Conservation (phyloP, 345 rosid species). For the Cardamine chenopodiifolia region DNA sequence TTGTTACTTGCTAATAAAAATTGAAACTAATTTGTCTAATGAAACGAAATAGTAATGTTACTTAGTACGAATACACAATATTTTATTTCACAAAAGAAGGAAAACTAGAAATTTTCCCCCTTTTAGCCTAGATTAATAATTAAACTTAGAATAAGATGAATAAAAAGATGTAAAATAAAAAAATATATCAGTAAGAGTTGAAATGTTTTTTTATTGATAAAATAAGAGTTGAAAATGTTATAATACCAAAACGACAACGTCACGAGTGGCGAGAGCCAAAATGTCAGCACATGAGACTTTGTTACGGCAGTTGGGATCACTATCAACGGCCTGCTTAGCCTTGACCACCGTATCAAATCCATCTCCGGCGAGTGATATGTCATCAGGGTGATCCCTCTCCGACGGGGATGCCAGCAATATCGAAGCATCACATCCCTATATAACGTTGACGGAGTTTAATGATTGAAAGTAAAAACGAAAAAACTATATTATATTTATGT, state of each 20-base stretch:
- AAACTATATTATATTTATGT: neutral
- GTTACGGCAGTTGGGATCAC: slow-evolving; percentile 66
- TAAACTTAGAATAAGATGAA: neutral
- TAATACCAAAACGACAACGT: slow-evolving; percentile 57
- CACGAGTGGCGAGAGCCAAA: slow-evolving; percentile 84
- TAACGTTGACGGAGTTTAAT: neutral
- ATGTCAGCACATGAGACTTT: slow-evolving; percentile 95
- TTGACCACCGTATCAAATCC: slow-evolving; percentile 57
- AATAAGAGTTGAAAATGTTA: neutral
- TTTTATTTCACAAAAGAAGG: neutral
- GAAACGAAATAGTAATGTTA: neutral
- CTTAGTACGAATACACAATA: neutral
- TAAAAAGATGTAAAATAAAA: too few relatives aligned
- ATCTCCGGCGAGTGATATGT: slow-evolving; percentile 24
- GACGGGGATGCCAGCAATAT: slow-evolving; percentile 37
- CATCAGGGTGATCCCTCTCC: slow-evolving; percentile 27
- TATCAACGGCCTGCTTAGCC: slow-evolving; percentile 82
- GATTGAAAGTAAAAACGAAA: neutral
- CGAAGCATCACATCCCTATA: slow-evolving; percentile 32
- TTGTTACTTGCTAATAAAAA: too few relatives aligned
- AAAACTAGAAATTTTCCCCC: neutral
- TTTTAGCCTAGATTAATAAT: neutral
- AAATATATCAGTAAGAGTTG: neutral
- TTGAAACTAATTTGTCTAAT: too few relatives aligned
- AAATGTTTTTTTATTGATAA: too few relatives aligned